phyloP scores from a whole-genome alignment of 106 monocot genomes.

The Hemerocallis citrina region DNA sequence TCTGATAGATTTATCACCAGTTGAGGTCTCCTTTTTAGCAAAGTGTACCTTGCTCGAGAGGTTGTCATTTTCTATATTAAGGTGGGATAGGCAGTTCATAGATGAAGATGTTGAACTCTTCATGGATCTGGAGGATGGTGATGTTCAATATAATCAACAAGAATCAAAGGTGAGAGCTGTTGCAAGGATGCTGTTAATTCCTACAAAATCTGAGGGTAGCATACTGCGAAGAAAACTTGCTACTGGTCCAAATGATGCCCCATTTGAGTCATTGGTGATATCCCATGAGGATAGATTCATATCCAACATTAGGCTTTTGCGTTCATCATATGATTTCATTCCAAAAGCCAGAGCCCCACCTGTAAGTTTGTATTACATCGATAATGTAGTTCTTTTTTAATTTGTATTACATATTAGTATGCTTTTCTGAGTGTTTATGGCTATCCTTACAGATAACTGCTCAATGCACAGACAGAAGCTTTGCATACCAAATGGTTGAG shows the following conservation, averaged over 20 bases:
- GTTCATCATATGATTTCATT: slow-evolving; percentile 75
- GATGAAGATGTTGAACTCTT: slow-evolving; percentile 57
- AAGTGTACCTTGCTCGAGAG: slow-evolving; percentile 66
- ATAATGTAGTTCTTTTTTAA: neutral
- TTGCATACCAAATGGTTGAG: slow-evolving; percentile 65
- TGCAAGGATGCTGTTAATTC: slow-evolving; percentile 59
- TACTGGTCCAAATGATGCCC: slow-evolving; percentile 45
- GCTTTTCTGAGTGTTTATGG: neutral
- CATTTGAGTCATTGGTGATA: slow-evolving; percentile 53
- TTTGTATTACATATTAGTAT: neutral
- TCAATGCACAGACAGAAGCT: slow-evolving; percentile 67
- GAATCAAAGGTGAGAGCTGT: slow-evolving; percentile 57
- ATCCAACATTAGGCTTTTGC: slow-evolving; percentile 62
- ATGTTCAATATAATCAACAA: slow-evolving; percentile 22
- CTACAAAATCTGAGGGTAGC: slow-evolving; percentile 53
- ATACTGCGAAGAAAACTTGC: slow-evolving; percentile 49
- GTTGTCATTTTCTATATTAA: slow-evolving; percentile 45
- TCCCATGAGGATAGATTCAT: slow-evolving; percentile 74
- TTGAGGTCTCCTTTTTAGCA: slow-evolving; percentile 67
- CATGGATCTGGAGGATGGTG: slow-evolving; percentile 41
- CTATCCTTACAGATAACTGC: slow-evolving; percentile 59
- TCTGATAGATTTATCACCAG: slow-evolving; percentile 66
- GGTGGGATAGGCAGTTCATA: slow-evolving; percentile 35
- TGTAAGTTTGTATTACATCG: slow-evolving; percentile 39
- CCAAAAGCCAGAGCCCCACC: slow-evolving; percentile 78